phyloP scores from a whole-genome alignment of 345 rosid species.

The Syzygium jambos region DNA sequence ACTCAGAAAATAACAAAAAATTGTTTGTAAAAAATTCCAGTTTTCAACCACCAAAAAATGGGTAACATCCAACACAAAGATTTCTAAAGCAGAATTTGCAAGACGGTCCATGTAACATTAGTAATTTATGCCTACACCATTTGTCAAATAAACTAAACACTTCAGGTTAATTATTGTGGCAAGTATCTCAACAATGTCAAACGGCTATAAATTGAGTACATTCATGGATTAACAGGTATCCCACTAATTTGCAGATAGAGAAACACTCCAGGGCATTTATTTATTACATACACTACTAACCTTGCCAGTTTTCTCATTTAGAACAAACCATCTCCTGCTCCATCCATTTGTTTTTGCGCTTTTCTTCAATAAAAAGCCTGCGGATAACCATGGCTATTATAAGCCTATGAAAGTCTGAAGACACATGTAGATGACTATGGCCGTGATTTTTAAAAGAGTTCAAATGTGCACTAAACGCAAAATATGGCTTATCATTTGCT shows the following conservation, averaged over 20 bases:
- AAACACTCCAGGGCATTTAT: background rate
- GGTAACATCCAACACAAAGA: background rate
- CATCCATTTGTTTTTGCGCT: conserved; percentile 89
- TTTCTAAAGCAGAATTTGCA: background rate
- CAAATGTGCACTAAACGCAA: background rate
- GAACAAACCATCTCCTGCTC: conserved; percentile 92
- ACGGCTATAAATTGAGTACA: background rate
- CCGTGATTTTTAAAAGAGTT: background rate
- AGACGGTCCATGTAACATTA: background rate
- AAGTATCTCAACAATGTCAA: background rate
- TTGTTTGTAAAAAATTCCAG: background rate
- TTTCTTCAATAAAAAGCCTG: conserved; percentile 82
- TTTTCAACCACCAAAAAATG: background rate
- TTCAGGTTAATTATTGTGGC: background rate
- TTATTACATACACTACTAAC: conserved; percentile 18
- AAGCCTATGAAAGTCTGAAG: background rate
- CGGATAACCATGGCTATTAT: background rate
- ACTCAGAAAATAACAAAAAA: background rate
- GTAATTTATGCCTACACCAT: background rate
- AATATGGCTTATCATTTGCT: background rate
- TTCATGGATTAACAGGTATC: background rate
- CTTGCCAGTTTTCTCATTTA: conserved; percentile 93
- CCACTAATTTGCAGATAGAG: background rate
- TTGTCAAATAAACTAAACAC: background rate
- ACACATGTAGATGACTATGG: background rate